Base-by-base conservation (phyloP, 768 basidiomycete species). In the Russula sp. region DNA sequence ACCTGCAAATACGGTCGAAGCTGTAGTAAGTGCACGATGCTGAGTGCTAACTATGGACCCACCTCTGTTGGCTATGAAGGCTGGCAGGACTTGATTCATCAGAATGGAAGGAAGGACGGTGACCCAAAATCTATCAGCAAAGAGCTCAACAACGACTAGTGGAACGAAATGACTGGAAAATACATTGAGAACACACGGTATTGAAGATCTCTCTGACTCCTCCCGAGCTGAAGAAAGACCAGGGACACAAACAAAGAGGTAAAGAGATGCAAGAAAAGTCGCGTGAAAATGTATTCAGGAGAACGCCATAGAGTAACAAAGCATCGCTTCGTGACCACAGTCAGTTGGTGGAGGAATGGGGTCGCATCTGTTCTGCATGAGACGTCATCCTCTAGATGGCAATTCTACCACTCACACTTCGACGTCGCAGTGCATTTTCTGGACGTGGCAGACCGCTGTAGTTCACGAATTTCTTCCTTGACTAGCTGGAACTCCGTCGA, bases 281-380 rank as follows among this genome's bases (percentile, higher is more conserved):
- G 84, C 56, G 84, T 91, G 77, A 87, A 94, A 55, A 91, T 84
- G 71, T 94, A 95, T 66, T 92, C 85, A 3, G 91, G 89, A 9
- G 86, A 89, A 59, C 93, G 79, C 88, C 89, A 94, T 13, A 94
- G 76, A 2, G 89, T 85, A 6, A 77, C 68, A 69, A 85, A 85
- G 70, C 89, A 88, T 47, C 92, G 80, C 22, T 76, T 67, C 18
- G 84, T 78, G 62, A 94, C 90, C 14, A 79, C 77, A 66, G 78
- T 78, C 65, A 94, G 77, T 72, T 96, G 93, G 71, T 85, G 86
- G 55, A 79, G 72, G 76, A 91, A 87, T 0, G 87, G 78, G 0
- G 90, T 91, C 0, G 92, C 88, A 71, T 90, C 85, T 88, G 51
- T 6, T 54, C 56, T 22, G n/a, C 14, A 20, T 55, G 55, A 47